Evolutionary conservation across 192 early-diverging fungal genomes (phyloP).

Genomic region (Coemansia sp.): DNA sequence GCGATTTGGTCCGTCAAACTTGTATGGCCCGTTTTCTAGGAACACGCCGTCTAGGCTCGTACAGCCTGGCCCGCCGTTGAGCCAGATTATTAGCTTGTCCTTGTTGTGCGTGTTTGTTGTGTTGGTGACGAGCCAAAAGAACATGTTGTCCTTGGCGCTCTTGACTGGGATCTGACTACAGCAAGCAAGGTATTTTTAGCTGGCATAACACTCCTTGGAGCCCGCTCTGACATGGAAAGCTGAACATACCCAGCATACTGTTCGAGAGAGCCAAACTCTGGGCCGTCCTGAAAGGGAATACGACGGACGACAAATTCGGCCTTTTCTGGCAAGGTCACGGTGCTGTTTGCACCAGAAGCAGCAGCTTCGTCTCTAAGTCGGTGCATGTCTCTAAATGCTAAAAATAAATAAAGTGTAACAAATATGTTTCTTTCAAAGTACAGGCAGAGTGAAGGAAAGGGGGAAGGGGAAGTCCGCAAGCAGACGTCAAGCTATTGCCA

Average conservation of each 20-base stretch:
- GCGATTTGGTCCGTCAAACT: constrained; percentile 35
- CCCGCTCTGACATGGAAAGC: neutral
- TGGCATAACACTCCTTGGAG: neutral
- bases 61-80: constrained; percentile 67
- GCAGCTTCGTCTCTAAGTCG: neutral
- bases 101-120: constrained; percentile 48
- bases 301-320: constrained; percentile 19
- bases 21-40: constrained; percentile 65
- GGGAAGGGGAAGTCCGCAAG: neutral
- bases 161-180: constrained; percentile 41
- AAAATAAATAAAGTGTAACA: neutral
- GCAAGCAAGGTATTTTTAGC: neutral
- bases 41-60: constrained; percentile 66
- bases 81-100: constrained; percentile 58
- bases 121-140: constrained; percentile 56
- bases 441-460: neutral
- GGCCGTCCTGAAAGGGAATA: constrained; percentile 41
- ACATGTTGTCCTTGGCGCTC: constrained; percentile 40
- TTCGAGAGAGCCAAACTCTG: constrained; percentile 24
- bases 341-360: neutral
- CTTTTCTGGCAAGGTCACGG: constrained; percentile 3
- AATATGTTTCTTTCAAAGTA: neutral
- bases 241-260: constrained; percentile 42
- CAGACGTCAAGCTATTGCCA: neutral
- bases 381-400: neutral